These are phyloP conservation scores for Gentiana straminea DNA, from an alignment of 257 asterid species.

Conservation along the genomic window DNA sequence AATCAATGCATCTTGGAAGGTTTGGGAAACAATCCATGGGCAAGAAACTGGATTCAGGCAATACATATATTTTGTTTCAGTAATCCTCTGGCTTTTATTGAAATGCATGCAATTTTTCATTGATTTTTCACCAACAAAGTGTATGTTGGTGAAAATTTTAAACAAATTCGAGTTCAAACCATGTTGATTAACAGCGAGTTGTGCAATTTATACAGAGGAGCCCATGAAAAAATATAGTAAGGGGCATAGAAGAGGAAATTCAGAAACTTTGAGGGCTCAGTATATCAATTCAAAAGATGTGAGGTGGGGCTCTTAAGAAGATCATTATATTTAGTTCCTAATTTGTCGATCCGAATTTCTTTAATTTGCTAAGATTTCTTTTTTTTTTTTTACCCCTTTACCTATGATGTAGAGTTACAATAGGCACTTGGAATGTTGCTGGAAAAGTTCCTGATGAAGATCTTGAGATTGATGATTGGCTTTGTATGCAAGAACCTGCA, in stretches of 20 bases:
- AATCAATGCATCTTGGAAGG: slow-evolving; percentile 17
- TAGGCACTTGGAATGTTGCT: slow-evolving; percentile 95
- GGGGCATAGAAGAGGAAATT: slow-evolving; percentile 82
- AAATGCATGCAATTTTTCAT: neutral
- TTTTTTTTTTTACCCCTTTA: neutral
- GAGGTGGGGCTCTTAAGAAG: slow-evolving; percentile 53
- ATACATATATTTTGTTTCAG: slow-evolving; percentile 13
- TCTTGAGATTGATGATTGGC: slow-evolving; percentile 87
- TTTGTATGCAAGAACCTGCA: slow-evolving; percentile 70
- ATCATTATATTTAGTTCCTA: neutral
- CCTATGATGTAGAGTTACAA: slow-evolving; percentile 40
- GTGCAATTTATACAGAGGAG: slow-evolving; percentile 29
- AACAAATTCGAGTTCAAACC: slow-evolving; percentile 1
- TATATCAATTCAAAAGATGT: slow-evolving; percentile 77
- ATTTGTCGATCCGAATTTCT: no score
- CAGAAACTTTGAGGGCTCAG: slow-evolving; percentile 73
- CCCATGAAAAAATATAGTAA: slow-evolving; percentile 18
- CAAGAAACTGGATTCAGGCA: slow-evolving; percentile 28
- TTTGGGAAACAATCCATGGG: slow-evolving; percentile 29
- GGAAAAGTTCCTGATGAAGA: slow-evolving; percentile 60
- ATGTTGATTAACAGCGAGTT: slow-evolving; percentile 1
- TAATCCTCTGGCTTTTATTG: neutral
- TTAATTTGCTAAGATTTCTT: neutral
- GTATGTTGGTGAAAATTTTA: neutral
- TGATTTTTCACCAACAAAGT: neutral